Percentiles rank a stretch among this genome's conserved stretches.
Evolutionary conservation across 495 filamentous ascomycete species (phyloP).

Genomic region (Tuber indicum): DNA sequence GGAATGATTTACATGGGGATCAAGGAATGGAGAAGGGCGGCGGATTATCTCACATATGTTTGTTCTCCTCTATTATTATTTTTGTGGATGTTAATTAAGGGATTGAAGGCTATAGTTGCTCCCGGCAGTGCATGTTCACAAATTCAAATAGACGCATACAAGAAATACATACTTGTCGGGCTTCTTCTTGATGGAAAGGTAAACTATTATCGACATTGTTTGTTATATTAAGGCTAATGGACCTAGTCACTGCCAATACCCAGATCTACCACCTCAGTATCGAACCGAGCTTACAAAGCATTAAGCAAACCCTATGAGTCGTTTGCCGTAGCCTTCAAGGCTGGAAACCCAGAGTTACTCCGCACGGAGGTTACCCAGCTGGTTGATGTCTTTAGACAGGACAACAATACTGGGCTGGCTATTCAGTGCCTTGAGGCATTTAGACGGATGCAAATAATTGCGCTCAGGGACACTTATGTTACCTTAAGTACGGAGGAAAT

Average conservation of each 20-base stretch:
- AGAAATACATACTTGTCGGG: constrained; percentile 81
- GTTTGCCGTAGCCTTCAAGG: constrained; percentile 62
- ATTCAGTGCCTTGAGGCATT: constrained; percentile 41
- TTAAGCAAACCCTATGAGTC: constrained; percentile 64
- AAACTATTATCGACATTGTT: constrained; percentile 39
- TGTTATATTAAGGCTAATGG: constrained; percentile 7
- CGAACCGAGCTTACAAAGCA: constrained; percentile 54
- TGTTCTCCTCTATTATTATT: constrained; percentile 1
- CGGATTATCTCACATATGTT: constrained; percentile 53
- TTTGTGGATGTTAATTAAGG: neutral
- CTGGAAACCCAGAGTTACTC: constrained; percentile 48
- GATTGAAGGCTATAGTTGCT: constrained; percentile 20
- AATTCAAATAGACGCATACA: constrained; percentile 67
- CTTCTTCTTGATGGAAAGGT: constrained; percentile 66
- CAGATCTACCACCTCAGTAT: constrained; percentile 39
- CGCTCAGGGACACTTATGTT: constrained; percentile 40
- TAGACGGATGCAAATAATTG: constrained; percentile 37
- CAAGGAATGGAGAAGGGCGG: constrained; percentile 65
- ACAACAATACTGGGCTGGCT: constrained; percentile 40
- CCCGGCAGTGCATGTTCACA: constrained; percentile 38
- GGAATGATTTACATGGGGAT: constrained; percentile 71
- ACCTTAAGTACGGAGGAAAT: constrained; percentile 40
- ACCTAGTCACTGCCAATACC: constrained; percentile 21
- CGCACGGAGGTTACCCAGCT: constrained; percentile 35
- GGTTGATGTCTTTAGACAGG: constrained; percentile 36